A percentile compares a stretch with the other conserved stretches of the same genome.
Conservation (phyloP, 2,329 filamentous ascomycete species). For the Trichoderma koningiopsis region DNA sequence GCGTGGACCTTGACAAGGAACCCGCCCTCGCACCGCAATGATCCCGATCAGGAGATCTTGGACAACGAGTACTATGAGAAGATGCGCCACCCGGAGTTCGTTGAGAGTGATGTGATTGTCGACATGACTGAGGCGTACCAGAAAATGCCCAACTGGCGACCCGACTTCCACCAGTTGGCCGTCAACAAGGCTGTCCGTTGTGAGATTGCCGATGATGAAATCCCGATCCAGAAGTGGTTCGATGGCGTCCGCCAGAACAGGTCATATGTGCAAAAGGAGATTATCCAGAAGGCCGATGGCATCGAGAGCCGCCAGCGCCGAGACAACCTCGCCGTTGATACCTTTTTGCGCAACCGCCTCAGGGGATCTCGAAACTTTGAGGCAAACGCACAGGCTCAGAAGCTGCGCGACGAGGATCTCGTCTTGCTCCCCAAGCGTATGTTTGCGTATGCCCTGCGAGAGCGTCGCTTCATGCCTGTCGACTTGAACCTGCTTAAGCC, state of each 20-base stretch:
- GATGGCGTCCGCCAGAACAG: slow-evolving; percentile 35
- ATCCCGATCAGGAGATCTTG: slow-evolving; percentile 40
- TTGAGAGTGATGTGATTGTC: slow-evolving; percentile 48
- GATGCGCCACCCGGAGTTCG: slow-evolving; percentile 44
- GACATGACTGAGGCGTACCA: slow-evolving; percentile 46
- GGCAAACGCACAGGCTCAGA: slow-evolving; percentile 35
- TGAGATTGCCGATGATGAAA: slow-evolving; percentile 39
- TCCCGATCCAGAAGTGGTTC: slow-evolving; percentile 45
- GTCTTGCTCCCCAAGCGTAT: slow-evolving; percentile 46
- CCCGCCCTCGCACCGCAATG: slow-evolving; percentile 35
- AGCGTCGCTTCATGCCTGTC: slow-evolving; percentile 44
- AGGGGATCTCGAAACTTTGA: slow-evolving; percentile 41
- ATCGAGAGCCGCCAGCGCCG: slow-evolving; percentile 43
- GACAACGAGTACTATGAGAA: slow-evolving; percentile 36
- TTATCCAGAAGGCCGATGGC: slow-evolving; percentile 42
- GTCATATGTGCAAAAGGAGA: slow-evolving; percentile 40
- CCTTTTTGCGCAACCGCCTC: slow-evolving; percentile 40
- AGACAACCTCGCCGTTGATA: slow-evolving; percentile 40
- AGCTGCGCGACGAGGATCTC: slow-evolving; percentile 35
- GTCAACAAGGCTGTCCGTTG: slow-evolving; percentile 38
- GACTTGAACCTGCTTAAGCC: slow-evolving; percentile 41
- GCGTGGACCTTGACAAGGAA: slow-evolving; percentile 47
- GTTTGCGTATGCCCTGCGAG: slow-evolving; percentile 46
- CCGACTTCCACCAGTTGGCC: slow-evolving; percentile 37
- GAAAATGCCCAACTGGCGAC: slow-evolving; percentile 43